Evolutionary conservation across 495 filamentous ascomycete species (phyloP).

Genomic region (Copromyces sp.): DNA sequence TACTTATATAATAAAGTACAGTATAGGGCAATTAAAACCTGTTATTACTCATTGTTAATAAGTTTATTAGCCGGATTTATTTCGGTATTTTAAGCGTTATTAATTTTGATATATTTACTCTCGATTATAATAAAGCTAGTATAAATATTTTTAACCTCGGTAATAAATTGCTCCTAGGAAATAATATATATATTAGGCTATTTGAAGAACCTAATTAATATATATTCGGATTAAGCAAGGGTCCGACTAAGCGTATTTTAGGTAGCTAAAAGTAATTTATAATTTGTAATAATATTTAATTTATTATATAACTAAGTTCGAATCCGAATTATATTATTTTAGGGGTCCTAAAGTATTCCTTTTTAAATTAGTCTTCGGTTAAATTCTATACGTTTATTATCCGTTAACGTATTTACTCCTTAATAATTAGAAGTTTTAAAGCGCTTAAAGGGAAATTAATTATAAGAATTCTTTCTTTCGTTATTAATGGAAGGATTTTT

Average conservation of each 20-base stretch:
- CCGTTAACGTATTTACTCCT: too few species aligned
- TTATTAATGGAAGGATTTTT: too few species aligned
- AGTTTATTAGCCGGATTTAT: slow-evolving; percentile 24
- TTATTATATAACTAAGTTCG: too few species aligned
- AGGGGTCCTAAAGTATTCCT: too few species aligned
- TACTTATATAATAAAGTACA: slow-evolving; percentile 61
- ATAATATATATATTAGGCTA: slow-evolving; percentile 58
- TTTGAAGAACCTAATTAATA: slow-evolving; percentile 21
- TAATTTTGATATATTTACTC: slow-evolving; percentile 63
- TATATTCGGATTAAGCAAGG: slow-evolving; percentile 2
- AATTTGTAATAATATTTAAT: too few species aligned
- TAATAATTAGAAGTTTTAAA: too few species aligned
- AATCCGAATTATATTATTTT: too few species aligned
- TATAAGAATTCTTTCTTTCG: too few species aligned
- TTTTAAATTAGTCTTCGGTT: too few species aligned
- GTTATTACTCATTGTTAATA: slow-evolving; percentile 57
- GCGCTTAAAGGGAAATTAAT: too few species aligned
- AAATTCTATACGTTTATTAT: too few species aligned
- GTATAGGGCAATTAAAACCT: slow-evolving; percentile 60
- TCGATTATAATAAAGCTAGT: slow-evolving; percentile 69
- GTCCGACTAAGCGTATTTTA: background rate
- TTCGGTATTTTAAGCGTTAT: slow-evolving; percentile 45
- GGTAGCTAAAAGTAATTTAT: too few species aligned
- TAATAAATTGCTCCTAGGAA: slow-evolving; percentile 61
- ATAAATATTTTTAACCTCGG: slow-evolving; percentile 66